Evolutionary conservation across 345 rosid genomes (phyloP).

Genomic region (Brassica rapa): DNA sequence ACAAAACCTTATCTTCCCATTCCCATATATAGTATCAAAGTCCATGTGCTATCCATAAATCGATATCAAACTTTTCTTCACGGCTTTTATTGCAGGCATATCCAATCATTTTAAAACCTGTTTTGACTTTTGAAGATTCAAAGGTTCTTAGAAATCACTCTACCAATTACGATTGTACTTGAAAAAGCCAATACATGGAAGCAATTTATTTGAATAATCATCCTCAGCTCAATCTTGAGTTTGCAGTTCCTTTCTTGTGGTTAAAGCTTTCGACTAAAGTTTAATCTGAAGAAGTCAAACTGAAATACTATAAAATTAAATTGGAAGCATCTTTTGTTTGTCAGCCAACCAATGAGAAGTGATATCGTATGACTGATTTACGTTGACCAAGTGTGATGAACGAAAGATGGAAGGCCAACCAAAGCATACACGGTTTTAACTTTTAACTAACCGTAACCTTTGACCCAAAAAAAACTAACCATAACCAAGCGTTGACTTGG

Average conservation of each 20-base stretch:
- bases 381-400: conserved; percentile 21
- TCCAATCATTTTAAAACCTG: background rate
- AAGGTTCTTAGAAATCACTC: background rate
- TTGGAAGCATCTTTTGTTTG: background rate
- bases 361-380: background rate
- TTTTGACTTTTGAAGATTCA: background rate
- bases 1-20: background rate
- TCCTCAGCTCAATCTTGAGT: background rate
- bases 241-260: background rate
- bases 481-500: conserved; percentile 7
- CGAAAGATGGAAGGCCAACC: background rate
- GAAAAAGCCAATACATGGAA: background rate
- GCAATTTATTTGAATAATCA: background rate
- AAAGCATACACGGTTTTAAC: background rate
- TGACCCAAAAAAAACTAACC: background rate
- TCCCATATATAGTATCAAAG: background rate
- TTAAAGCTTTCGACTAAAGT: background rate
- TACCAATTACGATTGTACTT: background rate
- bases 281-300: conserved; percentile 17
- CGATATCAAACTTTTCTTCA: background rate
- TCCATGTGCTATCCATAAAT: background rate
- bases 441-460: background rate
- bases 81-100: background rate
- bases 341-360: conserved; percentile 7
- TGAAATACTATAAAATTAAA: background rate